phyloP scores from a whole-genome alignment of 2,329 filamentous ascomycete genomes.

The Xylariaceae sp. region DNA sequence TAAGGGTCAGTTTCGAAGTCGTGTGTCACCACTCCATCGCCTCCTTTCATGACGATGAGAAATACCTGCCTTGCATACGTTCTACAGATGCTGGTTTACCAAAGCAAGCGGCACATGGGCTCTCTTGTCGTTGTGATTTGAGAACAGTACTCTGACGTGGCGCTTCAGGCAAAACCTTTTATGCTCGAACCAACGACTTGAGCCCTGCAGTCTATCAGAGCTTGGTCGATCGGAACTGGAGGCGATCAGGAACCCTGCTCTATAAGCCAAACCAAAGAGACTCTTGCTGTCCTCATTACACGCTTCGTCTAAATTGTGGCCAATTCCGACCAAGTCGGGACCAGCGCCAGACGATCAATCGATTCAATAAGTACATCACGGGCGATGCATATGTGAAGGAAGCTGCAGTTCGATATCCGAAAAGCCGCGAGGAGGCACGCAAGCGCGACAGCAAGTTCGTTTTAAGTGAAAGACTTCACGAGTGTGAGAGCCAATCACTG shows the following conservation, averaged over 20 bases:
- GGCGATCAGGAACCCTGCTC: conserved; percentile 65
- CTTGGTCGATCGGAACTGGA: conserved; percentile 73
- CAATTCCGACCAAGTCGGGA: conserved; percentile 64
- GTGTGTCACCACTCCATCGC: conserved; percentile 32
- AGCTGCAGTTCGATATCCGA: conserved; percentile 60
- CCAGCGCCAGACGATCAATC: conserved; percentile 71
- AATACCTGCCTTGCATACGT: conserved; percentile 13
- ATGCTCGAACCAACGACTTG: conserved; percentile 58
- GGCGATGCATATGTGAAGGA: conserved; percentile 65
- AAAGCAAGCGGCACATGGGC: conserved; percentile 14
- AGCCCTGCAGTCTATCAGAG: conserved; percentile 65
- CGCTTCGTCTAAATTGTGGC: conserved; percentile 66
- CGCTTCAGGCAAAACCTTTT: conserved; percentile 66
- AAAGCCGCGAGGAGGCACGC: conserved; percentile 61
- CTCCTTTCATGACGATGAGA: conserved; percentile 5
- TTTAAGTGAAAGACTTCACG: conserved; percentile 63
- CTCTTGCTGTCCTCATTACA: conserved; percentile 91
- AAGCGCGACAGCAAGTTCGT: conserved; percentile 65
- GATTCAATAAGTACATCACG: conserved; percentile 68
- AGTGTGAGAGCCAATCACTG: conserved; percentile 55
- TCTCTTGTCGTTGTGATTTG: conserved; percentile 20
- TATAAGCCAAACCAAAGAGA: conserved; percentile 75
- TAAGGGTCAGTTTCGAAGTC: conserved; percentile 47
- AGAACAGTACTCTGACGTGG: conserved; percentile 23
- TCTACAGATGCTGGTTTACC: conserved; percentile 10